Base-by-base conservation (phyloP, 1,284 basidiomycete genomes). In the Moesziomyces sp. region DNA sequence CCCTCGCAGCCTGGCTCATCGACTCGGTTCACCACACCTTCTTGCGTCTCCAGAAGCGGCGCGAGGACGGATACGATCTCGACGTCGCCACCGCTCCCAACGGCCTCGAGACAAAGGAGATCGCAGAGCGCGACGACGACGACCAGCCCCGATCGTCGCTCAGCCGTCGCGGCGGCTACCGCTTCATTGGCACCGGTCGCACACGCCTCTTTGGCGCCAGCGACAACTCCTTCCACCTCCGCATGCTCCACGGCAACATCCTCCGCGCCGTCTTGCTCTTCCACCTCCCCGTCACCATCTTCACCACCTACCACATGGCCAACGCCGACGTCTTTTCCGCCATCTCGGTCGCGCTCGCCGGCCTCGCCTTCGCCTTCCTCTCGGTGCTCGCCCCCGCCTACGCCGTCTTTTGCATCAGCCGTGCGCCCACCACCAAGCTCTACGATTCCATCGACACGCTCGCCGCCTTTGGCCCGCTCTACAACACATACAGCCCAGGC, bases 381-480 rank as follows among this genome's bases (percentile, higher is more conserved):
- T 93, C 91, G 1, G 87, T 97, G 51, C 83, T 91, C 18, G 86
- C 93, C 28, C 96, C 96, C 1, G 86, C 88, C 10, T 87, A 90
- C 56, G 86, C 97, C 19, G 87, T 96, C 58, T 86, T 90, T 64
- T 90, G 91, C 35, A 89, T 98, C 46, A 89, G 89, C 35, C 87
- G 90, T 58, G 94, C 91, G 0, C 89, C 91, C 10, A 93, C 92
- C 8, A 91, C 90, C 81, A 96, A 97, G 83, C 88, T 98, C 4
- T 98, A 97, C 84, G 94, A 96, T 74, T 94, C 96, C 83, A 94
- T 93, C 11, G 88, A 92, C 72, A 96, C 94, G 0, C 87, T 98
- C 13, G 89, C 97, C n/a, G 89, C 91, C 1, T 88, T 94, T 13
- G 96, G 96, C 7, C 93, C 94, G n/a, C 87, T 97, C 54, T 99